These are phyloP conservation scores for Raffaelea deltoideospora DNA, from an alignment of 2,329 filamentous ascomycete genomes.

Conservation along the genomic window DNA sequence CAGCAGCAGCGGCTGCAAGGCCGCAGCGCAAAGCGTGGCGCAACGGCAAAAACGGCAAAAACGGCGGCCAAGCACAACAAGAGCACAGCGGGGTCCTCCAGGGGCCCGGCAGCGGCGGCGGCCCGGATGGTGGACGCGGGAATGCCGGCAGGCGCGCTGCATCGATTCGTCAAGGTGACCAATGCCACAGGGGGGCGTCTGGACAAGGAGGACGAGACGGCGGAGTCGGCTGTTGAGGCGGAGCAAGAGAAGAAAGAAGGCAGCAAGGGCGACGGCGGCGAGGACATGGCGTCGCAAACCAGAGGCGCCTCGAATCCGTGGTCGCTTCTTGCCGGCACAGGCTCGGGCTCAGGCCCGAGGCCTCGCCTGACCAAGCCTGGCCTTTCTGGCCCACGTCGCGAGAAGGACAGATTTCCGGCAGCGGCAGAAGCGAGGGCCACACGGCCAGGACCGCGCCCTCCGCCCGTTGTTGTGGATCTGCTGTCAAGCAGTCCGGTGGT, in stretches of 20 bases:
- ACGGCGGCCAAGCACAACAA: conserved; percentile 7
- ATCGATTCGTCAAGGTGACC: conserved; percentile 22
- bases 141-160: conserved; percentile 17
- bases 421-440: too few species aligned
- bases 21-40: conserved; percentile 1
- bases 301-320: too few species aligned
- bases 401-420: too few species aligned
- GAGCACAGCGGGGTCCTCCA: conserved; percentile 1
- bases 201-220: neutral
- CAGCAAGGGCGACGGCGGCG: neutral
- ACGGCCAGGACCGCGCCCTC: neutral
- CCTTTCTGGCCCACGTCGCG: too few species aligned
- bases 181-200: conserved; percentile 11
- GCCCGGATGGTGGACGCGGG: neutral
- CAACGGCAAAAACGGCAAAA: conserved; percentile 10
- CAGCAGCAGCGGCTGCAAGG: too few species aligned
- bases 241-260: too few species aligned
- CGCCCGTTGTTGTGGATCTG: neutral
- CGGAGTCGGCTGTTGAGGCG: too few species aligned
- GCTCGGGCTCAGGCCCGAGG: too few species aligned
- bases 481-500: conserved; percentile 1
- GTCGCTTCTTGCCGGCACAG: too few species aligned
- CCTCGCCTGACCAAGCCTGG: too few species aligned
- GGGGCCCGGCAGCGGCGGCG: neutral
- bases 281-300: too few species aligned